phyloP scores from a whole-genome alignment of 208 protist species.

The Trypanosoma cruzi region DNA sequence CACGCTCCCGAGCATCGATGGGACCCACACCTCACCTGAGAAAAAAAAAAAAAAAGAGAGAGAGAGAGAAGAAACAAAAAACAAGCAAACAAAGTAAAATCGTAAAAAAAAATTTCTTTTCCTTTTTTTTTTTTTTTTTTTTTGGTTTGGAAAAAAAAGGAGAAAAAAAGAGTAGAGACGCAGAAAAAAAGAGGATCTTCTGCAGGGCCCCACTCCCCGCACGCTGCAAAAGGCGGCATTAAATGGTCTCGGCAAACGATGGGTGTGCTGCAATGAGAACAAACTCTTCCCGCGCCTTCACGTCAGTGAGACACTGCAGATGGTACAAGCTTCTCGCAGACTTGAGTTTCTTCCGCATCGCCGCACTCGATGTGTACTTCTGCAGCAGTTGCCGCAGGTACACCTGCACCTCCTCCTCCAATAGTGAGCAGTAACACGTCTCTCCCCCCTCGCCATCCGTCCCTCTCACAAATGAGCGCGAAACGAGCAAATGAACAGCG shows the following conservation, averaged over 20 bases:
- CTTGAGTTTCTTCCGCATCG: conserved; percentile 40
- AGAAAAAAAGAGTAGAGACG: no score
- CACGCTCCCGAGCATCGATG: conserved; percentile 74
- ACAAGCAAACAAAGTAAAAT: neutral
- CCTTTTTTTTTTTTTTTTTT: no score
- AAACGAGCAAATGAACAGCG: conserved; percentile 65
- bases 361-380: conserved; percentile 46
- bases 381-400: conserved; percentile 57
- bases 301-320: conserved; percentile 75
- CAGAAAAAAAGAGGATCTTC: neutral
- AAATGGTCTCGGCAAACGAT: conserved; percentile 40
- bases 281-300: conserved; percentile 53
- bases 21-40: neutral
- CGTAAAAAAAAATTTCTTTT: neutral
- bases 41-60: neutral
- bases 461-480: conserved; percentile 35
- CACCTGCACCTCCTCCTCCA: conserved; percentile 47
- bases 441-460: neutral
- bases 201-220: neutral
- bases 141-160: no score
- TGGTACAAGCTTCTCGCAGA: conserved; percentile 53
- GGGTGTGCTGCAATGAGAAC: conserved; percentile 57
- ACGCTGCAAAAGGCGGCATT: neutral
- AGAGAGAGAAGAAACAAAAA: neutral
- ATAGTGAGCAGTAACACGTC: conserved; percentile 33